Evolutionary conservation across 352 stramenopile species (phyloP).

Genomic region (Pythium rishiriense): DNA sequence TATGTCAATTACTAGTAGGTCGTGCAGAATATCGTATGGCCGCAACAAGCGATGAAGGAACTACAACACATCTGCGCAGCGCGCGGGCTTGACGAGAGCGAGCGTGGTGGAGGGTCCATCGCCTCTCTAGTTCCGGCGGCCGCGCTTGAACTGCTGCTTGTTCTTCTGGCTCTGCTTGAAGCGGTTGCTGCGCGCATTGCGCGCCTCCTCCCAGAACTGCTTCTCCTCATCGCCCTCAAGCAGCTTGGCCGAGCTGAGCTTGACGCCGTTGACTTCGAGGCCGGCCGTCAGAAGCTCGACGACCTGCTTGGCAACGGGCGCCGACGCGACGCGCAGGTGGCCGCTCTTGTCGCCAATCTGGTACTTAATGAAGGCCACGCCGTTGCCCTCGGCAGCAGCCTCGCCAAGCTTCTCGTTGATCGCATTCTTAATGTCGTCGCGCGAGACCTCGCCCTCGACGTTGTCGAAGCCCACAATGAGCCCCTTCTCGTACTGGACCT

Average conservation of each 20-base stretch:
- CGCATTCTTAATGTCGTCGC: slow-evolving; percentile 85
- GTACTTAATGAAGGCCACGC: slow-evolving; percentile 87
- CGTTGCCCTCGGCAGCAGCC: slow-evolving; percentile 54
- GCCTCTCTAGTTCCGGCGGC: slow-evolving; percentile 21
- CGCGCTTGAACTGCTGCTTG: slow-evolving; percentile 50
- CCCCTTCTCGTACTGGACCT: slow-evolving; percentile 81
- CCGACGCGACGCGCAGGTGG: slow-evolving; percentile 58
- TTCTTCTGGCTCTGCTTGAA: slow-evolving; percentile 82
- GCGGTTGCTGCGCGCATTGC: slow-evolving; percentile 65
- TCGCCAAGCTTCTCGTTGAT: slow-evolving; percentile 84
- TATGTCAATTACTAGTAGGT: slow-evolving; percentile 31
- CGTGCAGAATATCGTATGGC: slow-evolving; percentile 23
- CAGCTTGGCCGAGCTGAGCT: slow-evolving; percentile 52
- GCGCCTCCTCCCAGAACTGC: slow-evolving; percentile 82
- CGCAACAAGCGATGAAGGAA: not conserved
- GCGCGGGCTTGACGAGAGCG: too few relatives aligned
- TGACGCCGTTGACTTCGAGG: slow-evolving; percentile 70
- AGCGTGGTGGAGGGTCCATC: not conserved
- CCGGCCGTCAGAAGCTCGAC: slow-evolving; percentile 63
- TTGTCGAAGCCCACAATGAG: slow-evolving; percentile 85
- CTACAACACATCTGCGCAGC: not conserved
- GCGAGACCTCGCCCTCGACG: slow-evolving; percentile 76
- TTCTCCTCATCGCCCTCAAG: slow-evolving; percentile 82
- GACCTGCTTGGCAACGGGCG: slow-evolving; percentile 64
- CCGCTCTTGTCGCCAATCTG: slow-evolving; percentile 75